phyloP scores from a whole-genome alignment of 2,329 filamentous ascomycete species.

The Colletotrichum musae region DNA sequence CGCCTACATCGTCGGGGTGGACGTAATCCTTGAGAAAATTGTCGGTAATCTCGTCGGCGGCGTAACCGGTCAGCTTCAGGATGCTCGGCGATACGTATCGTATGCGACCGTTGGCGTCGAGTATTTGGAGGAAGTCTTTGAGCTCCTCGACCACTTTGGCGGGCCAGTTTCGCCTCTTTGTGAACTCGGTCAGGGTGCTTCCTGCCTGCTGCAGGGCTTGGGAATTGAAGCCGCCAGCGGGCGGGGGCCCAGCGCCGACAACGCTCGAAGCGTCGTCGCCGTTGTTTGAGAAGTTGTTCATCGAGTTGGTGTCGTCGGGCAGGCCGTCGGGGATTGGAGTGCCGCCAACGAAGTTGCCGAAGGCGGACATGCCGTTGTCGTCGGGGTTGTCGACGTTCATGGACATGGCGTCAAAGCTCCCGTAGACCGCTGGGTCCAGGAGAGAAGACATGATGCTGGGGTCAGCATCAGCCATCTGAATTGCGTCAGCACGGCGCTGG shows the following conservation, averaged over 20 bases:
- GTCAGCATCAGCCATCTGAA: slow-evolving; percentile 46
- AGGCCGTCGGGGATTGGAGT: slow-evolving; percentile 43
- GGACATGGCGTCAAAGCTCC: slow-evolving; percentile 55
- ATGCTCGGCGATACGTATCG: slow-evolving; percentile 89
- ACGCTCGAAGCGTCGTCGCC: slow-evolving; percentile 45
- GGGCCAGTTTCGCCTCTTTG: slow-evolving; percentile 81
- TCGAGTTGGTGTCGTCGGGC: slow-evolving; percentile 30
- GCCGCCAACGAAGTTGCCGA: slow-evolving; percentile 46
- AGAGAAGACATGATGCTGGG: slow-evolving; percentile 61
- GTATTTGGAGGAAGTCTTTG: slow-evolving; percentile 88
- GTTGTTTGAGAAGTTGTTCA: slow-evolving; percentile 38
- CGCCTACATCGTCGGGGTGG: slow-evolving; percentile 86
- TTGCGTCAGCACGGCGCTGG: slow-evolving; percentile 35
- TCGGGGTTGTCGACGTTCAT: slow-evolving; percentile 58
- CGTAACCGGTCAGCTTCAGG: slow-evolving; percentile 81
- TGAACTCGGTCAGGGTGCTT: slow-evolving; percentile 70
- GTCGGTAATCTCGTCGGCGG: slow-evolving; percentile 78
- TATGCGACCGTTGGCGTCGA: slow-evolving; percentile 87
- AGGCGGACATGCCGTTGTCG: slow-evolving; percentile 46
- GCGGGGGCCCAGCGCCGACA: slow-evolving; percentile 59
- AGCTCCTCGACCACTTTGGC: slow-evolving; percentile 91
- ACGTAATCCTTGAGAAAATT: slow-evolving; percentile 85
- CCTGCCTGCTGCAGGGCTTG: slow-evolving; percentile 51
- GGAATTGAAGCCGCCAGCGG: slow-evolving; percentile 53
- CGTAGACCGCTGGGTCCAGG: slow-evolving; percentile 57